Conservation (phyloP, 179 eudicot genomes). For the Heliamphora pulchella region DNA sequence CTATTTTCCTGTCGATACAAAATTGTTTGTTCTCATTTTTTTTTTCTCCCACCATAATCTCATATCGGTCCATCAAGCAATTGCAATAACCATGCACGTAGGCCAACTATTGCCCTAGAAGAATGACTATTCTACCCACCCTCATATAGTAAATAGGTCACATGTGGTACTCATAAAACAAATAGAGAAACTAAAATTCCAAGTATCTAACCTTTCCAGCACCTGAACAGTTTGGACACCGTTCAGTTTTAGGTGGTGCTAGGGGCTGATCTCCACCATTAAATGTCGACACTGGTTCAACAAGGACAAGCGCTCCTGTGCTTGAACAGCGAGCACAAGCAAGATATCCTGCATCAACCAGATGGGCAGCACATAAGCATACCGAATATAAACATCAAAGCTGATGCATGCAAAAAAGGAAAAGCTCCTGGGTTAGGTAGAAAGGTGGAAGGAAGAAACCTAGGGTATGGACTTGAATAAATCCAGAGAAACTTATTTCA, state of each 20-base stretch:
- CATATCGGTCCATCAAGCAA: not conserved
- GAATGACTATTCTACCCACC: not conserved
- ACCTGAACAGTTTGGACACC: conserved; percentile 91
- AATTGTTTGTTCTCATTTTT: not conserved
- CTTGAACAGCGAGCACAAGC: conserved; percentile 96
- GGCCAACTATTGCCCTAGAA: not conserved
- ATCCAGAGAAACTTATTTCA: not conserved
- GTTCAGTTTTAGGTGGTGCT: conserved; percentile 62
- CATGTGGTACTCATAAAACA: not conserved
- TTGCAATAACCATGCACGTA: not conserved
- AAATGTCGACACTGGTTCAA: conserved; percentile 62
- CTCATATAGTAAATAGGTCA: not conserved
- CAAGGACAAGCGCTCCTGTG: conserved; percentile 74
- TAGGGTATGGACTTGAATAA: not conserved
- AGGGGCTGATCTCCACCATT: conserved; percentile 64
- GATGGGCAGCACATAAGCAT: conserved; percentile 9
- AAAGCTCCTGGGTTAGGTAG: not conserved
- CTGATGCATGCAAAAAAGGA: not conserved
- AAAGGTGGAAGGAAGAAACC: not conserved
- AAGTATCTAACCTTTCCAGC: conserved; percentile 64
- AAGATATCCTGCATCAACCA: conserved; percentile 63
- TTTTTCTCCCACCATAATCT: not conserved
- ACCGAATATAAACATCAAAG: not conserved
- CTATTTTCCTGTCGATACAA: not conserved
- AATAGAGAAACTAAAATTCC: not conserved